phyloP scores from a whole-genome alignment of 805 yeast genomes.

The Yarrowia keelungensis region DNA sequence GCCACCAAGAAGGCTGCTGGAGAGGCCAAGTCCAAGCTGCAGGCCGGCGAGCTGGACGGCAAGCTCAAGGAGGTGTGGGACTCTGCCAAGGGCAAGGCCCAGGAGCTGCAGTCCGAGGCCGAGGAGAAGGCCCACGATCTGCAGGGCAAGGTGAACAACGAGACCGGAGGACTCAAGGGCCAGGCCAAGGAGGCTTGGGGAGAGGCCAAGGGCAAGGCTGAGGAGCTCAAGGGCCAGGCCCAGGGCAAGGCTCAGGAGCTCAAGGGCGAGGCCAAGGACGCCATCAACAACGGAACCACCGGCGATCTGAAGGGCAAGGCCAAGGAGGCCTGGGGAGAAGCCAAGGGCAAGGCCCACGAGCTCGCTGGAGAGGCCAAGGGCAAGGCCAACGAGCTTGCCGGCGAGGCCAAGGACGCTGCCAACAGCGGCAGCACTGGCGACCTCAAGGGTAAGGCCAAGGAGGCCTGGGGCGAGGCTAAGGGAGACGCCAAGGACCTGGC shows the following conservation, averaged over 20 bases:
- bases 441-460: constrained; percentile 32
- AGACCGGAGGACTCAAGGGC: constrained; percentile 26
- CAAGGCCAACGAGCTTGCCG: constrained; percentile 24
- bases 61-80: constrained; percentile 35
- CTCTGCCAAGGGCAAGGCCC: constrained; percentile 35
- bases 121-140: constrained; percentile 10
- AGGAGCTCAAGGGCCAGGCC: constrained; percentile 30
- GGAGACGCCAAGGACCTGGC: constrained; percentile 31
- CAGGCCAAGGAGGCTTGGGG: constrained; percentile 36
- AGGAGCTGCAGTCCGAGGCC: constrained; percentile 19
- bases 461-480: constrained; percentile 35
- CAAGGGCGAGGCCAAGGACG: constrained; percentile 33
- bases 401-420: constrained; percentile 24
- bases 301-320: constrained; percentile 32
- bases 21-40: constrained; percentile 12
- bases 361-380: constrained; percentile 33
- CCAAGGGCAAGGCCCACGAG: constrained; percentile 38
- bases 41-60: background rate
- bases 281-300: constrained; percentile 3
- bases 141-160: constrained; percentile 25
- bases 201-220: constrained; percentile 32
- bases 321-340: constrained; percentile 35
- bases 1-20: constrained; percentile 21
- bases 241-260: constrained; percentile 30
- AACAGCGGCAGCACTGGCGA: constrained; percentile 7